A percentile compares a stretch with the other conserved stretches of the same genome.
phyloP scores from a whole-genome alignment of 2,329 filamentous ascomycete species.

The Verticillium longisporum region DNA sequence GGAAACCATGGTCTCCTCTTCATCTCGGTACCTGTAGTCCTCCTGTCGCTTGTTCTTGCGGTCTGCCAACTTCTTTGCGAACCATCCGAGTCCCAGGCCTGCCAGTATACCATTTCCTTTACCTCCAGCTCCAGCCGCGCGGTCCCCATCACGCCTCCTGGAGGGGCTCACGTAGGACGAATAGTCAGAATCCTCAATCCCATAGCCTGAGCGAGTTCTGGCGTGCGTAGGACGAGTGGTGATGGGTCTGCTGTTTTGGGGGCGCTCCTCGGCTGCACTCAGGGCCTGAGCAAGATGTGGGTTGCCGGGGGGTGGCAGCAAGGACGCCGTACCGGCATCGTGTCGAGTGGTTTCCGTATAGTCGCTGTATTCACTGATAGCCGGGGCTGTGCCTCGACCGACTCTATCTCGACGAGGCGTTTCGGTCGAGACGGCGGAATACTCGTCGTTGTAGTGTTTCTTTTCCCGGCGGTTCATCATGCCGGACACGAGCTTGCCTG shows the following conservation, averaged over 20 bases:
- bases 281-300: slow-evolving; percentile 35
- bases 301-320: slow-evolving; percentile 40
- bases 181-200: slow-evolving; percentile 48
- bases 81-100: slow-evolving; percentile 60
- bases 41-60: slow-evolving; percentile 41
- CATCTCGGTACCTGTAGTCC: slow-evolving; percentile 33
- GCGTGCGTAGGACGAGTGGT: slow-evolving; percentile 42
- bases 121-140: slow-evolving; percentile 31
- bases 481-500: slow-evolving; percentile 53
- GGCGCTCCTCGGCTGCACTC: slow-evolving; percentile 35
- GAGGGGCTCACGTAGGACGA: slow-evolving; percentile 59
- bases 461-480: slow-evolving; percentile 45
- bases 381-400: slow-evolving; percentile 25
- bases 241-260: slow-evolving; percentile 29
- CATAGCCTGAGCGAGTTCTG: slow-evolving; percentile 34
- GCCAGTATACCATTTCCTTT: slow-evolving; percentile 53
- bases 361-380: slow-evolving; percentile 48
- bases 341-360: slow-evolving; percentile 29
- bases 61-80: slow-evolving; percentile 59
- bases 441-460: slow-evolving; percentile 48
- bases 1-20: slow-evolving; percentile 54
- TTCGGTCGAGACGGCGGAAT: slow-evolving; percentile 56
- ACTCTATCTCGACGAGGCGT: slow-evolving; percentile 45
- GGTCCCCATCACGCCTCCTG: slow-evolving; percentile 39
- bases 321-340: slow-evolving; percentile 28